Evolutionary conservation across 139 green algal genomes (phyloP).

Genomic region (Coelastrella sp.): DNA sequence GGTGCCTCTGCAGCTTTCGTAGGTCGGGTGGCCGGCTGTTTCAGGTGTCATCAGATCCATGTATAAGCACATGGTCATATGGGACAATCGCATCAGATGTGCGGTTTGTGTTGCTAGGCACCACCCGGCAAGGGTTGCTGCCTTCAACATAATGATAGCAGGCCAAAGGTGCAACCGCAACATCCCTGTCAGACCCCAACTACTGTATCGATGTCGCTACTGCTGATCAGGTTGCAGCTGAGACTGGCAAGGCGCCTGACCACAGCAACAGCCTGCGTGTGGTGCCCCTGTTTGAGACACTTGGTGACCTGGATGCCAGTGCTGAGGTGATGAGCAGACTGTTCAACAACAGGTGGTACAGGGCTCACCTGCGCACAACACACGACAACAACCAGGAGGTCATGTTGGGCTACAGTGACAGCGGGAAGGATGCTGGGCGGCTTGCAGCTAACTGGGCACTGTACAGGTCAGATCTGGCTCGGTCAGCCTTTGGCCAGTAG

Average conservation of each 20-base stretch:
- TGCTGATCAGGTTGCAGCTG: constrained; percentile 58
- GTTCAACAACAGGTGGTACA: constrained; percentile 79
- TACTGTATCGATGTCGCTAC: background rate
- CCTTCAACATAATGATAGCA: too few relatives aligned
- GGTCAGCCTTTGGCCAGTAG: background rate
- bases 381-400: constrained; percentile 85
- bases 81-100: too few relatives aligned
- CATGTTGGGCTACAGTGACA: constrained; percentile 99
- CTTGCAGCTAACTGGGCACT: constrained; percentile 95
- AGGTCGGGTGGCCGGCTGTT: too few relatives aligned
- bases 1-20: too few relatives aligned
- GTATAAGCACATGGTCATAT: too few relatives aligned
- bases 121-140: too few relatives aligned
- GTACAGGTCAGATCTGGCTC: constrained; percentile 64
- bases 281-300: constrained; percentile 97
- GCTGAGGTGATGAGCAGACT: constrained; percentile 66
- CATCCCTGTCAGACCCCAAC: too few relatives aligned
- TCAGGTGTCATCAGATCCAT: too few relatives aligned
- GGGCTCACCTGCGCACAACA: constrained; percentile 62
- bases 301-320: constrained; percentile 87
- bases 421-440: constrained; percentile 96
- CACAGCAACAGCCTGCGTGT: constrained; percentile 79
- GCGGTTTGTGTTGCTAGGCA: too few relatives aligned
- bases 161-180: too few relatives aligned
- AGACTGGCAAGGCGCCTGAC: constrained; percentile 55